Evolutionary conservation across 2,329 filamentous ascomycete genomes (phyloP).

Genomic region (Trichoderma aggressivum): DNA sequence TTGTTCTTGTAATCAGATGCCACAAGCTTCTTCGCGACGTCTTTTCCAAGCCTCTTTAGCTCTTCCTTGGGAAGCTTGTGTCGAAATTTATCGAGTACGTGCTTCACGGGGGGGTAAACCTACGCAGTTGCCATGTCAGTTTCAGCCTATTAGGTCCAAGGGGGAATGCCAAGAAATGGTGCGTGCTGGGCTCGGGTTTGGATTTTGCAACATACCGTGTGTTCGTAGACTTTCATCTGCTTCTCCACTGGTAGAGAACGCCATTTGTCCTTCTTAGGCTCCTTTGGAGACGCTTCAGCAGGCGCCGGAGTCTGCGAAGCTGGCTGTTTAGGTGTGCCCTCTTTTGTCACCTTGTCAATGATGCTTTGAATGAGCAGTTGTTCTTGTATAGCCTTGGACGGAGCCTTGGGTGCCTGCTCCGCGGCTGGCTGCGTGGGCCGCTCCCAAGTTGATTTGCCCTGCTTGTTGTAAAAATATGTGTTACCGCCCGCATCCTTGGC

Average conservation of each 20-base stretch:
- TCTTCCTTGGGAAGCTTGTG: slow-evolving; percentile 82
- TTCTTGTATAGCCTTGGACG: slow-evolving; percentile 60
- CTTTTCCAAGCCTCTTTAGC: slow-evolving; percentile 59
- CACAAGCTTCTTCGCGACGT: slow-evolving; percentile 83
- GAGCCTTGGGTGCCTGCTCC: slow-evolving; percentile 60
- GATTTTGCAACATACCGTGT: slow-evolving; percentile 64
- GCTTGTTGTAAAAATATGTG: slow-evolving; percentile 81
- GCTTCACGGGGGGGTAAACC: slow-evolving; percentile 81
- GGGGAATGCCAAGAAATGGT: background rate
- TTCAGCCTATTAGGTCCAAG: no score
- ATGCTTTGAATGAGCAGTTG: slow-evolving; percentile 78
- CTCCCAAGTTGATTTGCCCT: slow-evolving; percentile 77
- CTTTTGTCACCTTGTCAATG: slow-evolving; percentile 78
- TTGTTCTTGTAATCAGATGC: slow-evolving; percentile 87
- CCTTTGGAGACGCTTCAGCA: slow-evolving; percentile 50
- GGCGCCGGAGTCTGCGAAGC: slow-evolving; percentile 64
- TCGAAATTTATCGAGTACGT: slow-evolving; percentile 82
- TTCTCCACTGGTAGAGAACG: slow-evolving; percentile 70
- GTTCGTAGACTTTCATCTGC: slow-evolving; percentile 92
- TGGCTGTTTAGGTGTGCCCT: slow-evolving; percentile 48
- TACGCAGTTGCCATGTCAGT: background rate
- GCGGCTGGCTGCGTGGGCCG: slow-evolving; percentile 68
- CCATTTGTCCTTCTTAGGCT: slow-evolving; percentile 69
- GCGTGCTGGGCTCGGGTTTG: background rate
- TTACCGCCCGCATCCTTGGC: slow-evolving; percentile 68